Conservation (phyloP, 2,329 filamentous ascomycete species). For the Teratosphaeria gauchensis region DNA sequence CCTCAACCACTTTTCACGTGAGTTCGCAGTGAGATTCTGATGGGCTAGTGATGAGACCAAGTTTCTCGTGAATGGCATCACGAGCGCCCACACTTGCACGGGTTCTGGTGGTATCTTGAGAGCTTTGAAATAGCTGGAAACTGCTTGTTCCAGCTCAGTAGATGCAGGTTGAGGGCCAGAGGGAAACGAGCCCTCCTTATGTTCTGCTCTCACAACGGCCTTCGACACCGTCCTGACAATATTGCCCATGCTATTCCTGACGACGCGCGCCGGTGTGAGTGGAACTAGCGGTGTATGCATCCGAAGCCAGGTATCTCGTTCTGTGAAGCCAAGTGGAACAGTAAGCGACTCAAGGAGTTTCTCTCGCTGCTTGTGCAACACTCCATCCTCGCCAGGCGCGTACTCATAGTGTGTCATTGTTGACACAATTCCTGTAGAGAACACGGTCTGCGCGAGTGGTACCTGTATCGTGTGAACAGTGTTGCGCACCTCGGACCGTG, state of each 20-base stretch:
- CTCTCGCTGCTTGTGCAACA: conserved; percentile 9
- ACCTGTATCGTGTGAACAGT: conserved; percentile 29
- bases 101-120: conserved; percentile 33
- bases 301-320: background rate
- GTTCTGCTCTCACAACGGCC: conserved; percentile 17
- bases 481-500: background rate
- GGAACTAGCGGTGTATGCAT: conserved; percentile 31
- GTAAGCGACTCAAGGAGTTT: conserved; percentile 13
- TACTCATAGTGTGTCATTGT: conserved; percentile 38
- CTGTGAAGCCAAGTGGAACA: conserved; percentile 8
- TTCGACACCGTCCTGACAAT: conserved; percentile 57
- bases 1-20: background rate
- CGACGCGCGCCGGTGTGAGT: conserved; percentile 52
- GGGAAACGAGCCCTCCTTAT: background rate
- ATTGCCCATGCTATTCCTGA: conserved; percentile 64
- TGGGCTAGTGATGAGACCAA: conserved; percentile 1
- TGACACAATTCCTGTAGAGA: conserved; percentile 56
- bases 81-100: conserved; percentile 63
- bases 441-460: conserved; percentile 69
- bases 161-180: conserved; percentile 46
- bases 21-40: background rate
- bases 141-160: conserved; percentile 57
- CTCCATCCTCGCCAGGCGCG: conserved; percentile 17
- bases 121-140: conserved; percentile 49
- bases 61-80: conserved; percentile 40